phyloP scores from a whole-genome alignment of 2,329 filamentous ascomycete genomes.

The Magnaporthiopsis poae region DNA sequence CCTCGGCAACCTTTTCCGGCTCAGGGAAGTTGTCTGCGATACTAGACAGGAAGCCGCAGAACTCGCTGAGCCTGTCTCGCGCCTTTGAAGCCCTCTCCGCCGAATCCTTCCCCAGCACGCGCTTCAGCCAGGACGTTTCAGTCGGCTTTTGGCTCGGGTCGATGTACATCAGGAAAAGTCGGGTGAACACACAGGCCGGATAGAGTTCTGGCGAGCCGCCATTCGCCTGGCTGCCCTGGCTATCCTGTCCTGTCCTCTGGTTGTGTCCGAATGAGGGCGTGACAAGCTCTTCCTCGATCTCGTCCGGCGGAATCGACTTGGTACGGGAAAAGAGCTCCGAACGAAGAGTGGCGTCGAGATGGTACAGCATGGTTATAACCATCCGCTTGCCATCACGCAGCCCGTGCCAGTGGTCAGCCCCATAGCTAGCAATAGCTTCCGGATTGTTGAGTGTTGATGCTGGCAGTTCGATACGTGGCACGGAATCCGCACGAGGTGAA shows the following conservation, averaged over 20 bases:
- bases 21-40: constrained; percentile 8
- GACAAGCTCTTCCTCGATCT: not conserved
- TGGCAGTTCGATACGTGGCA: not conserved
- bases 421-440: not conserved
- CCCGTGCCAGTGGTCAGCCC: not conserved
- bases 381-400: not conserved
- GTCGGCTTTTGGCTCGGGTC: not conserved
- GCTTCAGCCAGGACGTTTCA: not conserved
- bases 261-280: not conserved
- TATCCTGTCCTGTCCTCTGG: not conserved
- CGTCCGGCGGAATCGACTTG: not conserved
- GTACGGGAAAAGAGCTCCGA: not conserved
- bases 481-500: not conserved
- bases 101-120: not conserved
- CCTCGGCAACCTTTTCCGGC: not conserved
- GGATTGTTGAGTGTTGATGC: not conserved
- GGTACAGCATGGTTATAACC: not conserved
- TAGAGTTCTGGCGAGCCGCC: not conserved
- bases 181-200: constrained; percentile 12
- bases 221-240: not conserved
- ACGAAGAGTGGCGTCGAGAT: not conserved
- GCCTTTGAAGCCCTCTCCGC: not conserved
- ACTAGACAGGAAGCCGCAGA: constrained; percentile 15
- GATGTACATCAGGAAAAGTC: constrained; percentile 18
- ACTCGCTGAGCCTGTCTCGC: constrained; percentile 5